Evolutionary conservation across 1,284 basidiomycete genomes (phyloP), one percentile per base, ranked within the genome.

Genomic region (Marasmius fiardii): DNA sequence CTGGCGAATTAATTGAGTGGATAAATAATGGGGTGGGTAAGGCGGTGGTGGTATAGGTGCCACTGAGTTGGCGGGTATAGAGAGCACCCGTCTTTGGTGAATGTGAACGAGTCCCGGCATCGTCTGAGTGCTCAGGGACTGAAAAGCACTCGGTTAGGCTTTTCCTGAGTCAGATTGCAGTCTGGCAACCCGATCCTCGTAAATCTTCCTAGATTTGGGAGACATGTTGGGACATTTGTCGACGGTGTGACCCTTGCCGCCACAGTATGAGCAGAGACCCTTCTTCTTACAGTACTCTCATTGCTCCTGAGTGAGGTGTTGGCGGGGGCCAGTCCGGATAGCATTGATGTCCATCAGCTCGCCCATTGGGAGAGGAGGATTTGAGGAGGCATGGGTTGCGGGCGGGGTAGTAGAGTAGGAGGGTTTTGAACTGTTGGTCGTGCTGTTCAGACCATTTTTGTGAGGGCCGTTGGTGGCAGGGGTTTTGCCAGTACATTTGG

Each of bases 1-100:
- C 16, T 41, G 58, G 47, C 18, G 63, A n/a, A 43, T 6, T 58
- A 57, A 48, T 60, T 52, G 2, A 55, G 24, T 39, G 41, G 52
- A 51, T 53, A 28, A 57, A 41, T 12, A 26, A 18, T 58, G 56
- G 51, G 53, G 43, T 21, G 20, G 26, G 1, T 21, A 11, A 14
- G 8, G 18, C 20, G 10, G 8, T 23, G 10, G 21, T 16, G 14
- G 14, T 23, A 23, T 43, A 43, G 7, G 8, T n/a, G 43, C 21
- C 43, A 20, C 20, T 8, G 33, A 23, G 24, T 28, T 1, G 51
- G 43, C n/a, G 2, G 1, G 4, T 44, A 56, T 23, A 26, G 31
- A 21, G 49, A 51, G 26, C 51, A 43, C 50, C 4, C 11, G 5
- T 39, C 20, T 24, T 43, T 23, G 14, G 43, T 43, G 16, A 23